Evolutionary conservation across 495 filamentous ascomycete species (phyloP), one percentile per base, ranked within the genome.

Genomic region (Darksidea phi): DNA sequence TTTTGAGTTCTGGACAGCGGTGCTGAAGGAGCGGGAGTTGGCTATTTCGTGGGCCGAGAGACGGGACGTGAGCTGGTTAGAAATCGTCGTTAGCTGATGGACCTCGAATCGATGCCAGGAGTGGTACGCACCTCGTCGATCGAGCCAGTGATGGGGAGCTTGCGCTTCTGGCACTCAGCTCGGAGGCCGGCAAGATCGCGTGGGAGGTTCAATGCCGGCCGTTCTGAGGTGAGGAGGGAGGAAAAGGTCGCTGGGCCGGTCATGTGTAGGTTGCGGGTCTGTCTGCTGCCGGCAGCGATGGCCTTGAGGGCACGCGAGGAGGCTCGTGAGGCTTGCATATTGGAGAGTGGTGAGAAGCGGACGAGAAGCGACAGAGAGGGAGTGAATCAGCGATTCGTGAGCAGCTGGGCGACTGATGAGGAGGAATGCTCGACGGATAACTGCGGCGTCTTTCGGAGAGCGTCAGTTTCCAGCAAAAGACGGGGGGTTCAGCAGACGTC

Each of bases 11-110:
- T 67, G 72, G 73, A 79, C 75, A 46, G 79, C 77, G 68, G 81
- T 83, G 73, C 74, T 79, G 71, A 82, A 83, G 57, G 79, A 76
- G 26, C 80, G 80, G 45, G 77, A 77, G 55, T 79, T 75, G 32
- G 80, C 70, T 61, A 78, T 70, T 49, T 83, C 80, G 69, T 56
- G 75, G 70, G 79, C 81, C 67, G 76, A 73, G 52, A 83, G 76
- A 57, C 80, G 80, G 54, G 78, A 72, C 17, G 78, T 72, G 36
- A 84, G 76, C 80, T 83, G 54, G 68, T 69, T 68, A 69, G 71
- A 59, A 53, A 76, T 77, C 36, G 73, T 57, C 55, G 75, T 72
- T 24, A 75, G 63, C 59, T 25, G 17, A 26, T 24, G 34, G n/a
- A 20, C 0, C 1, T n/a, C 38, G 10, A 18, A 6, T 1, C 72